Base-by-base conservation (phyloP, 2,329 filamentous ascomycete genomes). In the Sarocladium kiliense region DNA sequence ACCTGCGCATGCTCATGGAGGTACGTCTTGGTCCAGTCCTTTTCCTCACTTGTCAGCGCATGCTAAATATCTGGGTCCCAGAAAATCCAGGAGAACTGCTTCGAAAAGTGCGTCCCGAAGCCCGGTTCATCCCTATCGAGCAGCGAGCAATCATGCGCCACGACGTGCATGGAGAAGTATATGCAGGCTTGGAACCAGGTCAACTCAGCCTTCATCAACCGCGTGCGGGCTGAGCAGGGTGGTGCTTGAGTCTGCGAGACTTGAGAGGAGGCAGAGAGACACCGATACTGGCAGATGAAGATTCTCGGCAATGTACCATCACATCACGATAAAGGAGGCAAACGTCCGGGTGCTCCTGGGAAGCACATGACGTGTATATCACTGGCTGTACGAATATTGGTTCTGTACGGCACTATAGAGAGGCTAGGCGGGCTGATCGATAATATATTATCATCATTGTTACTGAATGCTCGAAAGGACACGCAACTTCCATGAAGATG, bases 61-160 rank as follows among this genome's bases (percentile, higher is more conserved):
- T 50, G 27, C 27, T 50, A 50, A 32, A 10, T 12, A n/a, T n/a
- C n/a, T n/a, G n/a, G n/a, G n/a, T n/a, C n/a, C 47, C 57, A 91
- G 86, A 91, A 89, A 82, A 80, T 92, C 71, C 89, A 91, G 72
- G 81, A 88, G 64, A 85, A 87, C 72, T 93, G 89, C 77, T 93
- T 91, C 75, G 82, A 89, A 47, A 85, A 84, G 69, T 93, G 89
- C 71, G 75, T 92, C 16, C 78, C 87, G 51, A 85, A 86, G 65
- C 86, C 89, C 54, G 85, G 87, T 56, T 70, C 77, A 51, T 84
- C 82, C 54, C 73, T 92, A 55, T 86, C 85, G 51, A 81, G 78
- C 71, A 72, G 79, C 71, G 89, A 93, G 70, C 77, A 84, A 66
- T 77, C 80, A 21, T 93, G 89, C 75, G 79, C 89, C 66, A 88